Conservation (phyloP, 2,329 filamentous ascomycete genomes). For the Westerdykella sp. region DNA sequence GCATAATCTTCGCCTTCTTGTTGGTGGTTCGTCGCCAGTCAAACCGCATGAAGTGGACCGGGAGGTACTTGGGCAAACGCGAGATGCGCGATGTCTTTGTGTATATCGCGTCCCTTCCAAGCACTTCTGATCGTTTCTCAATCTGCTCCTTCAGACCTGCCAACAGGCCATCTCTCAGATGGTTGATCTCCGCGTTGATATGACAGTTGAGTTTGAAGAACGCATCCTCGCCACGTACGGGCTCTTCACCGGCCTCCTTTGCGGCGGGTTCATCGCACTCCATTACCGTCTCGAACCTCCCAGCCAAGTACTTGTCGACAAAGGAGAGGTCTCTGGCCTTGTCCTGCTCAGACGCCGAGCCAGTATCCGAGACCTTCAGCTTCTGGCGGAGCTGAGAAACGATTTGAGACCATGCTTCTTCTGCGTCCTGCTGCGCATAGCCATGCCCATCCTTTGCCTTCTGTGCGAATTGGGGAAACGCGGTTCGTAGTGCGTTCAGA, state of each 20-base stretch:
- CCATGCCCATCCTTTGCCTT: constrained; percentile 73
- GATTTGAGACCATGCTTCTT: constrained; percentile 97
- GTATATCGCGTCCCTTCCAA: constrained; percentile 75
- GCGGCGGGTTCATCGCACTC: constrained; percentile 79
- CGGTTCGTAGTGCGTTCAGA: constrained; percentile 67
- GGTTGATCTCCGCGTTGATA: constrained; percentile 80
- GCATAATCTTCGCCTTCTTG: constrained; percentile 99
- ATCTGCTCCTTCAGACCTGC: constrained; percentile 80
- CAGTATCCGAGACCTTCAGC: constrained; percentile 57
- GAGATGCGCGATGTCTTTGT: constrained; percentile 89
- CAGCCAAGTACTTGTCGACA: constrained; percentile 84
- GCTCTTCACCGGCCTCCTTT: constrained; percentile 65
- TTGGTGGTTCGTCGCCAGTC: constrained; percentile 94
- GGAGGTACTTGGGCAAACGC: constrained; percentile 87
- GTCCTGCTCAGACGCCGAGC: constrained; percentile 30
- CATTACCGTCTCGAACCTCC: constrained; percentile 69
- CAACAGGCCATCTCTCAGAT: constrained; percentile 80
- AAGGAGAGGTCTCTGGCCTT: constrained; percentile 55
- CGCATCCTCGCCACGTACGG: constrained; percentile 60
- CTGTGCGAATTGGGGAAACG: constrained; percentile 91
- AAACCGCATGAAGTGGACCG: constrained; percentile 95
- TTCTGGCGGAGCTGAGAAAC: constrained; percentile 75
- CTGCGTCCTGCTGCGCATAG: constrained; percentile 96
- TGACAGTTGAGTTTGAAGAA: constrained; percentile 97
- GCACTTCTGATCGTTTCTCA: constrained; percentile 75